Evolutionary conservation across 2,329 filamentous ascomycete genomes (phyloP).

Genomic region (Rhexocercosporidium sp.): DNA sequence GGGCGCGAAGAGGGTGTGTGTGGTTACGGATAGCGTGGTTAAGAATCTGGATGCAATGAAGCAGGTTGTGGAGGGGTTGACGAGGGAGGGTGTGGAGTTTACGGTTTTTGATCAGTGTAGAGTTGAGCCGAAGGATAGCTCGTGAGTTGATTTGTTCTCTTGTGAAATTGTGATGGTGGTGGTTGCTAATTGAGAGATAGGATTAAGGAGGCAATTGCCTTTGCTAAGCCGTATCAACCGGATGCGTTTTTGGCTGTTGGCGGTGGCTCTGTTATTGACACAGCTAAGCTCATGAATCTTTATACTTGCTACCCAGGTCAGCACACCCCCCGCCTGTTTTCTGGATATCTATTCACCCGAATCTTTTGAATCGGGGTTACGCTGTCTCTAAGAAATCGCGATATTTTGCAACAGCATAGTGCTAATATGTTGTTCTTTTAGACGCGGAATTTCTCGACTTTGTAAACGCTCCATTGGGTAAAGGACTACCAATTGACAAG

Average conservation of each 20-base stretch:
- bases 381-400: too few relatives aligned
- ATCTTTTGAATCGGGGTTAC: too few relatives aligned
- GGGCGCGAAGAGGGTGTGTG: constrained; percentile 83
- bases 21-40: constrained; percentile 89
- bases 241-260: constrained; percentile 95
- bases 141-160: constrained; percentile 58
- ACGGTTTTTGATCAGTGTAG: constrained; percentile 80
- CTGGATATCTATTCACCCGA: too few relatives aligned
- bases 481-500: constrained; percentile 75
- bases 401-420: too few relatives aligned
- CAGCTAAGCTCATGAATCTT: constrained; percentile 97
- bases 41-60: constrained; percentile 85
- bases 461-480: constrained; percentile 92
- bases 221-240: constrained; percentile 77
- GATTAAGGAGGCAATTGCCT: constrained; percentile 87
- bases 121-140: constrained; percentile 94
- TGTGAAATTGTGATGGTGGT: background rate
- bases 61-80: constrained; percentile 82
- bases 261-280: constrained; percentile 95
- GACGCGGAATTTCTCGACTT: constrained; percentile 97
- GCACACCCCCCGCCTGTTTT: too few relatives aligned
- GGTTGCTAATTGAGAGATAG: constrained; percentile 48
- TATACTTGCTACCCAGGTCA: constrained; percentile 78
- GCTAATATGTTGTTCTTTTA: too few relatives aligned
- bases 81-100: constrained; percentile 78